These are phyloP conservation scores for Ogataea polymorpha DNA, from an alignment of 805 yeast genomes.

Conservation along the genomic window DNA sequence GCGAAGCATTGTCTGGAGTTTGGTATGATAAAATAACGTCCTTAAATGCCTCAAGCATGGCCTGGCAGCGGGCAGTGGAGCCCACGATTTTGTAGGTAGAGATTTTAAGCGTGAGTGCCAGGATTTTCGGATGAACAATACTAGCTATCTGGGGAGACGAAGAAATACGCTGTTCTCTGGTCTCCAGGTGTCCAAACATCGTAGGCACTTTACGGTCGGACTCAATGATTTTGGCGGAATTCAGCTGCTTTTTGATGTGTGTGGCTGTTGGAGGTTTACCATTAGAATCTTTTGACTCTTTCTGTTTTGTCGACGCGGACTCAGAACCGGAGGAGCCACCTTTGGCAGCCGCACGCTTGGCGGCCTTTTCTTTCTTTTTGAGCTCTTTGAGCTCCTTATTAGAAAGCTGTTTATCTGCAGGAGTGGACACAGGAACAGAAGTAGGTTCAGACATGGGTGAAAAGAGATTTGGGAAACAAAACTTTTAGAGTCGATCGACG, in stretches of 20 bases:
- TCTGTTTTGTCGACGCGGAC: slow-evolving; percentile 6
- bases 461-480: slow-evolving; percentile 2
- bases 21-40: slow-evolving; percentile 72
- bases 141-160: slow-evolving; percentile 55
- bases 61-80: slow-evolving; percentile 77
- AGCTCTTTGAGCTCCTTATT: slow-evolving; percentile 85
- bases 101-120: slow-evolving; percentile 72
- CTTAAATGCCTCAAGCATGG: slow-evolving; percentile 83
- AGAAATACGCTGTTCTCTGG: slow-evolving; percentile 70
- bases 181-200: slow-evolving; percentile 75
- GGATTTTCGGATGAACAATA: slow-evolving; percentile 82
- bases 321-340: slow-evolving; percentile 38
- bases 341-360: slow-evolving; percentile 86
- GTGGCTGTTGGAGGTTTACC: slow-evolving; percentile 44
- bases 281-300: slow-evolving; percentile 20
- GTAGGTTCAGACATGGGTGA: slow-evolving; percentile 5
- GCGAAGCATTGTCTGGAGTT: slow-evolving; percentile 82
- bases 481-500: slow-evolving; percentile 11
- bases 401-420: slow-evolving; percentile 34
- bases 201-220: slow-evolving; percentile 51
- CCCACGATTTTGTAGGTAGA: slow-evolving; percentile 88
- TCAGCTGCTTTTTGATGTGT: slow-evolving; percentile 52
- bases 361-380: slow-evolving; percentile 87
- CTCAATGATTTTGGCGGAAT: slow-evolving; percentile 47
- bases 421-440: neutral